These are phyloP conservation scores for Glycyrrhiza uralensis DNA, from an alignment of 306 rosid genomes.

Conservation along the genomic window DNA sequence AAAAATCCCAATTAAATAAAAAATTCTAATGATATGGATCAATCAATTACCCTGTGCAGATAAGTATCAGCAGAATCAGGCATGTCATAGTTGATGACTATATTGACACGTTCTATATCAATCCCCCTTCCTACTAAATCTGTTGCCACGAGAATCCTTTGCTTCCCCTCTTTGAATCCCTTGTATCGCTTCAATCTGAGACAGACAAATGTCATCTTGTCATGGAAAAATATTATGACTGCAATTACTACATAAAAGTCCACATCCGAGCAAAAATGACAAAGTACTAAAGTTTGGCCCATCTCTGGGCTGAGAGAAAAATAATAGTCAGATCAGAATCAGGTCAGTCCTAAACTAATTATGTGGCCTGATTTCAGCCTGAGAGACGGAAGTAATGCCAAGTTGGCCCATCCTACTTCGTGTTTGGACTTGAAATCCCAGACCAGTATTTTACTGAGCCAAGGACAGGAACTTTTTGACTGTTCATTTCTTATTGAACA, in stretches of 20 bases:
- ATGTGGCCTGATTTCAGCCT: not conserved
- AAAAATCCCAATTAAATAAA: too few species aligned
- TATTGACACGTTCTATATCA: conserved; percentile 82
- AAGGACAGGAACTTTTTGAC: not conserved
- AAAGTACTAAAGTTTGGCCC: not conserved
- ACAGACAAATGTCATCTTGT: not conserved
- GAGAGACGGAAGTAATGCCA: not conserved
- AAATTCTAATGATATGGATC: not conserved
- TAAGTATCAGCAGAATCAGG: conserved; percentile 73
- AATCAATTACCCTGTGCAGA: conserved; percentile 60
- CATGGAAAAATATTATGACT: not conserved
- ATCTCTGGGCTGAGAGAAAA: not conserved
- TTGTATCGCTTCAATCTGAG: conserved; percentile 71
- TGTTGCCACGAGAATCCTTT: conserved; percentile 78
- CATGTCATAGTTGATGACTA: conserved; percentile 81
- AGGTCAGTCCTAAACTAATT: not conserved
- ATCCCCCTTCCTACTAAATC: conserved; percentile 84
- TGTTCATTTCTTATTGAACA: not conserved
- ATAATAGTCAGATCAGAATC: not conserved
- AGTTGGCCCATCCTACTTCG: not conserved
- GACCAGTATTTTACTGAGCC: not conserved
- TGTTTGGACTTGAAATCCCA: not conserved
- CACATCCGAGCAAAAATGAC: not conserved
- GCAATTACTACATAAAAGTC: not conserved
- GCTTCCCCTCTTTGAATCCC: conserved; percentile 77